Evolutionary conservation across 1,139 yeast genomes (phyloP), one percentile per base, ranked within the genome.

Genomic region (Sugiyamaella pinicola): DNA sequence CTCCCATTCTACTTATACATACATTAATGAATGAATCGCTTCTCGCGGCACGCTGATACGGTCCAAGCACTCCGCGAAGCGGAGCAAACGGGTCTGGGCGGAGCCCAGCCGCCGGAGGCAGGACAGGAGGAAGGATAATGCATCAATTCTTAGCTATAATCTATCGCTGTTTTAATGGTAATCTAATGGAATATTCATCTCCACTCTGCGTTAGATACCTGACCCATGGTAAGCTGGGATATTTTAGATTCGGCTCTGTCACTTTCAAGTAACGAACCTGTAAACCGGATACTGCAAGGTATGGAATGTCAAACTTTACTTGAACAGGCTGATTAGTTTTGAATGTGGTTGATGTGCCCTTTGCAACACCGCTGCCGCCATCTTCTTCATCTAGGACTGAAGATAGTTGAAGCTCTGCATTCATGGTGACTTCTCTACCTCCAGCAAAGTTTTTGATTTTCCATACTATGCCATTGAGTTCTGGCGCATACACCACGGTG

Each of bases 151-250:
- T 43, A 17, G n/a, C 19, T 42, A 12, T 29, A 8, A 35, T 15
- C 17, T 35, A 35, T 35, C 39, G 39, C 39, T 35, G 39, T 51
- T 51, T 38, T 2, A 49, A 22, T 15, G 61, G 60, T 6, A 57
- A 34, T 34, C 96, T 81, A 44, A 89, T 86, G 24, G 91, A 85
- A 67, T 88, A 90, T 50, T 87, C 95, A 47, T 87, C 95, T n/a
- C 96, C 96, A 58, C 87, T 82, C 69, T 86, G 85, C 4, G 97
- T 89, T 47, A 88, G 83, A 66, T 90, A 90, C 59, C 97, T 79
- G 12, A 90, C 97, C 93, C 96, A 90, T 2, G 97, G 97, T 65
- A 88, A 85, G 55, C 93, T 84, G 65, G 87, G 93, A 68, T 90
- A 90, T 66, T 88, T 91, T 64, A 90, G 73, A 64, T 83, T 84